Percentiles rank a stretch among this genome's conserved stretches.
Evolutionary conservation across 768 basidiomycete genomes (phyloP).

Genomic region (button mushroom (Agaricus bisporus)): DNA sequence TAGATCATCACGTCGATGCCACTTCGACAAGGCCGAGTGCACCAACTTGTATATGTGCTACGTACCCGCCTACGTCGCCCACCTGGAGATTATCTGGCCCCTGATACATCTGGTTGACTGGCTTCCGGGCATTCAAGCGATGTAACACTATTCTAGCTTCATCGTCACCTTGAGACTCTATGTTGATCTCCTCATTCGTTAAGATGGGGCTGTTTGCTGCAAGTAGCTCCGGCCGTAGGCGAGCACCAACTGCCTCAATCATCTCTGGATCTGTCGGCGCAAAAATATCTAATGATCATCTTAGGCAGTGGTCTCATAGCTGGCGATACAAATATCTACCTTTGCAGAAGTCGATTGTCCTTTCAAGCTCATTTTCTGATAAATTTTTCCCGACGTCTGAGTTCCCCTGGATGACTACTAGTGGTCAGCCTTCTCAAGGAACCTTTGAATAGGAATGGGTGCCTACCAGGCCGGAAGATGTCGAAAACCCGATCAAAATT

Average conservation of each 20-base stretch:
- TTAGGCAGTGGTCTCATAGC: background rate
- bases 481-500: constrained; percentile 45
- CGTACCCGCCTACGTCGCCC: constrained; percentile 13
- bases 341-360: constrained; percentile 28
- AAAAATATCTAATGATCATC: constrained; percentile 15
- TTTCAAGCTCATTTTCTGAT: constrained; percentile 44
- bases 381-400: constrained; percentile 26
- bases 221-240: constrained; percentile 19
- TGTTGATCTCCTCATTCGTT: constrained; percentile 16
- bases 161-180: constrained; percentile 14
- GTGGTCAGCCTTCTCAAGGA: background rate
- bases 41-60: constrained; percentile 13
- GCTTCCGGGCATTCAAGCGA: constrained; percentile 16
- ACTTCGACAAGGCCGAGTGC: constrained; percentile 12
- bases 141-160: constrained; percentile 13
- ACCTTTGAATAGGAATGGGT: background rate
- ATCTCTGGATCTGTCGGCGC: constrained; percentile 22
- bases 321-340: constrained; percentile 6
- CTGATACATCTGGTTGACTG: constrained; percentile 13
- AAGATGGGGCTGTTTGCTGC: constrained; percentile 18
- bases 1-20: background rate
- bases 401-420: constrained; percentile 21
- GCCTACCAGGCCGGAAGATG: constrained; percentile 33
- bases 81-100: constrained; percentile 11
- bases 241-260: constrained; percentile 19